Base-by-base conservation (phyloP, 73 alveolate species). In the Paraurostyla sp. region DNA sequence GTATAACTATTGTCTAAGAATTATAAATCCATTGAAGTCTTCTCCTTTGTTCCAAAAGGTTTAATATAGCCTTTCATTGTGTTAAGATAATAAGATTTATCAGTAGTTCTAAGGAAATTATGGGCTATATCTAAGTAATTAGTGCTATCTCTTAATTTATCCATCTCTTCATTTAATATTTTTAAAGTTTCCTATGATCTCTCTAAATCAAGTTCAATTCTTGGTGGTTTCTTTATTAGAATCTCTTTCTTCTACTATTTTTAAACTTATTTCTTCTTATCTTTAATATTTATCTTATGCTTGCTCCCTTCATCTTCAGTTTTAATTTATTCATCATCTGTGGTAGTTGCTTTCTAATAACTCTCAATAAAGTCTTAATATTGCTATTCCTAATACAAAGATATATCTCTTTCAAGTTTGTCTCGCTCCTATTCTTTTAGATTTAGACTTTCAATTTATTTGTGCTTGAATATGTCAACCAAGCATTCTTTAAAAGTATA, bases 61-160 rank as follows among this genome's bases (percentile, higher is more conserved):
- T 60, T 60, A 29, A 30, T 13, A 33, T 60, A 60, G 3, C 78
- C 78, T 29, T 60, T 60, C 78, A 60, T 60, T 60, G 78, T 60
- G 32, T 60, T 60, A 13, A 6, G 22, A 23, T 60, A 60, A 29
- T 16, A 7, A 2, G 22, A 29, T 23, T 60, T 9, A 23, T 60
- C 32, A 60, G 22, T 50, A 30, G 78, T 30, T 16, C 25, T 60
- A 6, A 60, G 6, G 50, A 29, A 50, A 4, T 16, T 27, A 33
- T 60, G 50, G 25, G 78, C 78, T 6, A 27, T 13, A 11, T 60
- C 78, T 3, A 60, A 20, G 25, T 27, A 27, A 60, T 60, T 33
- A 6, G 9, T 4, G 13, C 7, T 29, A 4, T 18, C 23, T 6
- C 32, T 30, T 30, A 60, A 50, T 11, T 27, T 33, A 29, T 60